These are phyloP conservation scores for Apiotrichum mycotoxinovorans DNA, from an alignment of 1,284 basidiomycete species.

Conservation along the genomic window DNA sequence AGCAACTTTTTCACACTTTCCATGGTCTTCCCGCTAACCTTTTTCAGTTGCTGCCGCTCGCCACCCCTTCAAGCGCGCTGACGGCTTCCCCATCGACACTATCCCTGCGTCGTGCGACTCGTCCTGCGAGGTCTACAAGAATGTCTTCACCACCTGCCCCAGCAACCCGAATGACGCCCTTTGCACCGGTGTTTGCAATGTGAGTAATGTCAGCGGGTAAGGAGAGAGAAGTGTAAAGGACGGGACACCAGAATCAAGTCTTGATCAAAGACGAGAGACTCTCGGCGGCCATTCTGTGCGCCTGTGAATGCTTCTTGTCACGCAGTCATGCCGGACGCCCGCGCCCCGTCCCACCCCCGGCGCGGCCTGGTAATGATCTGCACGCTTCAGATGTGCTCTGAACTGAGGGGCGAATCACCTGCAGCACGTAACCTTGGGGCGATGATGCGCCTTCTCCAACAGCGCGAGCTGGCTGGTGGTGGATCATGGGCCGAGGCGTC, in stretches of 20 bases:
- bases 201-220: not conserved
- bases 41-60: not conserved
- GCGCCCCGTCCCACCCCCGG: no score
- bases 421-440: no score
- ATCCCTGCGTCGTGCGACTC: conserved; percentile 8
- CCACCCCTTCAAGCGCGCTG: not conserved
- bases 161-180: not conserved
- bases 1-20: not conserved
- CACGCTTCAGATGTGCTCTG: no score
- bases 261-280: no score
- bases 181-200: conserved; percentile 11
- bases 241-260: not conserved
- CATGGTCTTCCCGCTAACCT: not conserved
- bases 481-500: no score
- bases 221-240: not conserved
- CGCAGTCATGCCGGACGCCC: no score
- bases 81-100: conserved; percentile 2
- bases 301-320: no score
- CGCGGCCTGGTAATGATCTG: no score
- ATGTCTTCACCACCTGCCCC: conserved; percentile 13
- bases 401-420: no score
- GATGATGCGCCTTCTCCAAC: no score
- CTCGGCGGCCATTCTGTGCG: no score
- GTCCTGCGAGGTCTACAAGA: conserved; percentile 10
- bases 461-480: no score